Base-by-base conservation (phyloP, 2,329 filamentous ascomycete genomes). In the Leptographium radiaticola region DNA sequence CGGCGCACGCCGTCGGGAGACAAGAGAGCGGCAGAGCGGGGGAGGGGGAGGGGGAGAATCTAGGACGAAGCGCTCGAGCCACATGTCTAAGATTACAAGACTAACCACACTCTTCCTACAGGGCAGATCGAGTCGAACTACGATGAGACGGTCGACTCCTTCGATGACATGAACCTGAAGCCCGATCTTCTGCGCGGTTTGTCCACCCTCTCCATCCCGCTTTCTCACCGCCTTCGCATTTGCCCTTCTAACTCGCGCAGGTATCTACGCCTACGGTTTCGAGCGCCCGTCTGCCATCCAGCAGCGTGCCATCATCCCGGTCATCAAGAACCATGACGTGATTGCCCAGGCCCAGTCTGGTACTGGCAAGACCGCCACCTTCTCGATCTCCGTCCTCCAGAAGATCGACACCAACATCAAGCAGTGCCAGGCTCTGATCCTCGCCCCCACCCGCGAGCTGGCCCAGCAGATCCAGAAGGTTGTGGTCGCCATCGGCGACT, bases 71-170 rank as follows among this genome's bases (percentile, higher is more conserved):
- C 44, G 30, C 13, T 34, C 30, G 15, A 8, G 25, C 44, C 25
- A 46, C 30, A 16, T 38, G 13, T 40, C n/a, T 8, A 18, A 20
- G 10, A 10, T 11, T 15, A 33, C 18, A 10, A 38, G 33, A 9
- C 57, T 59, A 52, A 59, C 55, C 36, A 30, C 20, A 13, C 39
- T 57, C 42, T 44, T 54, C 51, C 56, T 70, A 67, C 71, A 95
- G 91, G 86, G 75, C 89, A 95, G 79, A 98, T 98, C 81, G 94
- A 98, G 83, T 95, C 90, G 71, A 98, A 98, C 88, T 98, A 97
- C 79, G 93, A 98, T 82, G 90, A 97, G 83, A 90, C 91, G 68
- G 91, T 93, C 75, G 94, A 98, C 77, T 95, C 89, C 59, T 98
- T 98, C 77, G 93, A 98, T 76, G 81, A 90, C 67, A 98, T 98